phyloP scores from a whole-genome alignment of 2,329 filamentous ascomycete species.

The Penicillium verrucosum region DNA sequence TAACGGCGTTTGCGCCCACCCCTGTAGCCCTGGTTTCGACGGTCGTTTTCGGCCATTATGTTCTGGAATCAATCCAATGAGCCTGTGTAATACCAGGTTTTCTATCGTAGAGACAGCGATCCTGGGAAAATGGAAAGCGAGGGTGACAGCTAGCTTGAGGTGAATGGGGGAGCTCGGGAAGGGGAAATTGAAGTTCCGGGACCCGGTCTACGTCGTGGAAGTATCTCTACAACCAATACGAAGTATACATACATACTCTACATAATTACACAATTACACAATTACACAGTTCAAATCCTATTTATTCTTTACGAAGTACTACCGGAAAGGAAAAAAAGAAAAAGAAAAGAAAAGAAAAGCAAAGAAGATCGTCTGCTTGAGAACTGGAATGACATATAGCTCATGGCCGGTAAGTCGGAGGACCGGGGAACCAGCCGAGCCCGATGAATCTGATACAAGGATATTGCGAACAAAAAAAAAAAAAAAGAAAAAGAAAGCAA shows the following conservation, averaged over 20 bases:
- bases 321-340: neutral
- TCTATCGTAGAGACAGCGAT: neutral
- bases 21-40: constrained; percentile 54
- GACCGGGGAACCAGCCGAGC: constrained; percentile 16
- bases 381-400: constrained; percentile 19
- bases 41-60: constrained; percentile 52
- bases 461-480: constrained; percentile 21
- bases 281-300: neutral
- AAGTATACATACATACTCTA: no score
- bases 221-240: neutral
- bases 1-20: constrained; percentile 68
- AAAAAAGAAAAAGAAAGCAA: constrained; percentile 12
- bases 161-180: constrained; percentile 17
- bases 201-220: constrained; percentile 1
- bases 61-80: constrained; percentile 7
- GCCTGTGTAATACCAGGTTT: constrained; percentile 3
- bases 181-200: constrained; percentile 19
- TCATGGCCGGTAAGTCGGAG: constrained; percentile 14
- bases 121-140: neutral
- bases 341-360: neutral
- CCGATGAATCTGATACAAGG: constrained; percentile 24
- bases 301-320: neutral
- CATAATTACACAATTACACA: neutral
- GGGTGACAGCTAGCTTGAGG: constrained; percentile 15
- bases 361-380: constrained; percentile 12